A percentile compares a stretch with the other conserved stretches of the same genome.
phyloP scores from a whole-genome alignment of 768 basidiomycete genomes.

The Lactarius pseudohatsudake region DNA sequence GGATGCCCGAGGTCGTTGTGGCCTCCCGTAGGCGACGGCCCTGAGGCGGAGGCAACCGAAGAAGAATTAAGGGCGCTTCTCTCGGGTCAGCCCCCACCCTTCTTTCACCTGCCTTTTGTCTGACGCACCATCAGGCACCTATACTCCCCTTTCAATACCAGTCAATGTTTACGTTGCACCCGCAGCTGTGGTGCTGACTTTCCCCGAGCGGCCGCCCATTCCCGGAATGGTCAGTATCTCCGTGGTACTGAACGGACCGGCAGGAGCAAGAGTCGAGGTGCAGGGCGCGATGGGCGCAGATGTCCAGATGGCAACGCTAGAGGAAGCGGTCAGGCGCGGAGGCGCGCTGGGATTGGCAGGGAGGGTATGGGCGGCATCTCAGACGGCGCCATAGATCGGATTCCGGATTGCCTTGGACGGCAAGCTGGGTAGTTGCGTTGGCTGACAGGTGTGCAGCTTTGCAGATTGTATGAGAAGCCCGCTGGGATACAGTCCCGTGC shows the following conservation, averaged over 20 bases:
- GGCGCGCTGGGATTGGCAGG: conserved; percentile 70
- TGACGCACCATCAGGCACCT: conserved; percentile 42
- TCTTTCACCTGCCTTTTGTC: neutral
- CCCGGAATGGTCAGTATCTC: conserved; percentile 65
- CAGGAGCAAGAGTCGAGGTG: conserved; percentile 58
- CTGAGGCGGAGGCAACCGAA: conserved; percentile 42
- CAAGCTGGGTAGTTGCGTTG: conserved; percentile 2
- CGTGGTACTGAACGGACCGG: conserved; percentile 58
- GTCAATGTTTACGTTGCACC: conserved; percentile 63
- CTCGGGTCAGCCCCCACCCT: conserved; percentile 44
- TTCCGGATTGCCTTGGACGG: neutral
- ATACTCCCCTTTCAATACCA: conserved; percentile 61
- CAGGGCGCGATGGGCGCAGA: conserved; percentile 53
- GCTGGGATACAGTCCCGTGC: neutral
- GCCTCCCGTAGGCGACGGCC: conserved; percentile 32
- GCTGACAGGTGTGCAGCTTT: neutral
- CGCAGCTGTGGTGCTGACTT: conserved; percentile 54
- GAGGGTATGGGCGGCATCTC: conserved; percentile 49
- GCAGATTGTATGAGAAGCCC: neutral
- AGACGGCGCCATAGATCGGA: conserved; percentile 15
- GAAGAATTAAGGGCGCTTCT: conserved; percentile 66
- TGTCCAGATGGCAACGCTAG: conserved; percentile 52
- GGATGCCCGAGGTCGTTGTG: conserved; percentile 54
- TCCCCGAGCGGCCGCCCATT: conserved; percentile 63
- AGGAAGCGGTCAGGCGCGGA: conserved; percentile 71